Evolutionary conservation across 192 early-diverging fungal species (phyloP).

Genomic region (Endogone sp.): DNA sequence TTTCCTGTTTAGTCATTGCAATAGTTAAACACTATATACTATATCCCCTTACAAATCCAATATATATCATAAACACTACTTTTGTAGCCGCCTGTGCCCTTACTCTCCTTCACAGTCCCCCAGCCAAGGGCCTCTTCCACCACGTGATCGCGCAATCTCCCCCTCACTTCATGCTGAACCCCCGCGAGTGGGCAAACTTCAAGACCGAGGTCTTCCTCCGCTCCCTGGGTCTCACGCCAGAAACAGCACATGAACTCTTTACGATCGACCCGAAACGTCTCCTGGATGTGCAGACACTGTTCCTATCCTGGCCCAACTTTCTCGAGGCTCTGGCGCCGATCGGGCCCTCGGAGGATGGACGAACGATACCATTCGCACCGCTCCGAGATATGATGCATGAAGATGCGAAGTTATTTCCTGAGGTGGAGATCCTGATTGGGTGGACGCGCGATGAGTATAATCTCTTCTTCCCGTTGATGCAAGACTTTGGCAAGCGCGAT

Average conservation of each 20-base stretch:
- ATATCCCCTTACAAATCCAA: too few relatives aligned
- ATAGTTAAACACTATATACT: too few relatives aligned
- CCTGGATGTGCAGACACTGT: constrained; percentile 17
- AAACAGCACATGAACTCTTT: constrained; percentile 1
- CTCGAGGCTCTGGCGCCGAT: constrained; percentile 20
- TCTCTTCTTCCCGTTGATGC: constrained; percentile 21
- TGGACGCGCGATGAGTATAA: constrained; percentile 25
- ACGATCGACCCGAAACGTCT: constrained; percentile 5
- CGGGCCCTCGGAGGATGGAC: constrained; percentile 10
- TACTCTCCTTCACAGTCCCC: constrained; percentile 34
- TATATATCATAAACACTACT: too few relatives aligned
- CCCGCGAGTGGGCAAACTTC: constrained; percentile 18
- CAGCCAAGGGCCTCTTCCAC: constrained; percentile 32
- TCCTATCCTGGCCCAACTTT: constrained; percentile 25
- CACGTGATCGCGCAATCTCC: constrained; percentile 31
- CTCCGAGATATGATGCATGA: constrained; percentile 15
- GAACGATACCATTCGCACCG: background rate
- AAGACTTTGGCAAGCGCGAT: constrained; percentile 18
- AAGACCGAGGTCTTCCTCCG: constrained; percentile 15
- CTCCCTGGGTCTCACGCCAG: constrained; percentile 5
- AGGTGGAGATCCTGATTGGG: constrained; percentile 15
- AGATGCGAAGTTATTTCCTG: background rate
- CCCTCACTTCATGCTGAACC: constrained; percentile 18
- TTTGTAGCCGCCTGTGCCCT: constrained; percentile 27
- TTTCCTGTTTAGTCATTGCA: background rate